These are phyloP conservation scores for Dendrostoma leiphaemia DNA, from an alignment of 2,329 filamentous ascomycete species.

Conservation along the genomic window DNA sequence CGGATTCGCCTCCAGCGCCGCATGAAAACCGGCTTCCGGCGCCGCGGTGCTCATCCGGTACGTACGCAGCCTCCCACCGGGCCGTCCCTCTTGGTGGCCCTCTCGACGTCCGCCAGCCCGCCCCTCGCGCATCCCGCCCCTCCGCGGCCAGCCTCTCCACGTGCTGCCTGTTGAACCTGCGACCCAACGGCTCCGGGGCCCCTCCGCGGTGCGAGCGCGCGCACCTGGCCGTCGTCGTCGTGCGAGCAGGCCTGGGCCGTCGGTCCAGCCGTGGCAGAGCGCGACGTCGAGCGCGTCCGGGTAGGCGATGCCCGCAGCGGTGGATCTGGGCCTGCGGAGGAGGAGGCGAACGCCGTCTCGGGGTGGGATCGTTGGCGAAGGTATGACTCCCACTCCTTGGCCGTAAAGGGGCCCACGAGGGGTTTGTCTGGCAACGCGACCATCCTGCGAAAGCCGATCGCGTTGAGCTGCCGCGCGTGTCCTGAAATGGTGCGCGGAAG, in stretches of 20 bases:
- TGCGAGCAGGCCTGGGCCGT: neutral
- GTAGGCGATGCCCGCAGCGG: neutral
- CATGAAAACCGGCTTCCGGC: slow-evolving; percentile 5
- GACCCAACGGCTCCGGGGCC: slow-evolving; percentile 8
- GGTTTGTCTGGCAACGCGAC: neutral
- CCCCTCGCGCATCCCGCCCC: slow-evolving; percentile 3
- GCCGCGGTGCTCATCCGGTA: slow-evolving; percentile 7
- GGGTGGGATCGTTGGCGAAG: neutral
- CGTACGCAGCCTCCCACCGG: slow-evolving; percentile 10
- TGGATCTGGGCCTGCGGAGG: neutral
- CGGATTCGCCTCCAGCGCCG: neutral
- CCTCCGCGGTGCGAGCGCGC: slow-evolving; percentile 2
- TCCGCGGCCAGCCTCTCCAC: neutral
- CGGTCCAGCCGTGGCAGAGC: slow-evolving; percentile 5
- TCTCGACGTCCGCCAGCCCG: neutral
- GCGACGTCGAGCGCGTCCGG: neutral
- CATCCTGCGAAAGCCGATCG: neutral
- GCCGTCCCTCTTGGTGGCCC: slow-evolving; percentile 6
- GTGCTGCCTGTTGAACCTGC: neutral
- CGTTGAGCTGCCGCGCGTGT: too few species aligned
- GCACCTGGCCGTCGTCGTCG: neutral
- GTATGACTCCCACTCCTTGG: slow-evolving; percentile 1
- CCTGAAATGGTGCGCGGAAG: too few species aligned
- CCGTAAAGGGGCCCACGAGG: neutral
- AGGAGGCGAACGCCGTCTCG: slow-evolving; percentile 1